phyloP scores from a whole-genome alignment of 2,329 filamentous ascomycete species.

The Diaporthe citrichinensis region DNA sequence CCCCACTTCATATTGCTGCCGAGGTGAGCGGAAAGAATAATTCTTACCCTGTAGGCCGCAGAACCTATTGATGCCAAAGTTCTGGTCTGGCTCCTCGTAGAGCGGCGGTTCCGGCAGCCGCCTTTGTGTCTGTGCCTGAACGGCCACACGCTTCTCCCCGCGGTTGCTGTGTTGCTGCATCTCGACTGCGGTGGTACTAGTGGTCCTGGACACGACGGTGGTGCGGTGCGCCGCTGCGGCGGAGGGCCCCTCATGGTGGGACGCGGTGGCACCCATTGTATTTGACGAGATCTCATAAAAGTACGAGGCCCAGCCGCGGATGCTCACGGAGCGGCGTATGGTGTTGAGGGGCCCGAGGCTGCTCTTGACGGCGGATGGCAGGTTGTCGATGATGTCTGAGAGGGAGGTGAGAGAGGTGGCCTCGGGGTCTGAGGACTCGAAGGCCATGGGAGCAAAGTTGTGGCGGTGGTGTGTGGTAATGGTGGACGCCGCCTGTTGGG shows the following conservation, averaged over 20 bases:
- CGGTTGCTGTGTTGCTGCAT: slow-evolving; percentile 37
- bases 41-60: slow-evolving; percentile 42
- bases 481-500: background rate
- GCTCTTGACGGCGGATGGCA: slow-evolving; percentile 38
- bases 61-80: slow-evolving; percentile 42
- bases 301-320: slow-evolving; percentile 38
- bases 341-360: slow-evolving; percentile 37
- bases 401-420: slow-evolving; percentile 19
- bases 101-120: background rate
- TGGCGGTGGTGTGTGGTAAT: slow-evolving; percentile 17
- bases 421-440: slow-evolving; percentile 11
- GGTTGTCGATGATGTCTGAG: slow-evolving; percentile 32
- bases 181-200: slow-evolving; percentile 32
- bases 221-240: background rate
- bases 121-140: background rate
- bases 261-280: slow-evolving; percentile 13
- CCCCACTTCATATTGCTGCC: background rate
- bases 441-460: slow-evolving; percentile 30
- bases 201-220: slow-evolving; percentile 30
- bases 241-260: background rate
- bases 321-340: slow-evolving; percentile 38
- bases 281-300: slow-evolving; percentile 37
- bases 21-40: background rate
- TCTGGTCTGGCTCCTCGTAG: slow-evolving; percentile 9
- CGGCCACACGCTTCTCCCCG: slow-evolving; percentile 18